Evolutionary conservation across 129 eudicot genomes (phyloP).

Genomic region (Centrapalus pauciflorus): DNA sequence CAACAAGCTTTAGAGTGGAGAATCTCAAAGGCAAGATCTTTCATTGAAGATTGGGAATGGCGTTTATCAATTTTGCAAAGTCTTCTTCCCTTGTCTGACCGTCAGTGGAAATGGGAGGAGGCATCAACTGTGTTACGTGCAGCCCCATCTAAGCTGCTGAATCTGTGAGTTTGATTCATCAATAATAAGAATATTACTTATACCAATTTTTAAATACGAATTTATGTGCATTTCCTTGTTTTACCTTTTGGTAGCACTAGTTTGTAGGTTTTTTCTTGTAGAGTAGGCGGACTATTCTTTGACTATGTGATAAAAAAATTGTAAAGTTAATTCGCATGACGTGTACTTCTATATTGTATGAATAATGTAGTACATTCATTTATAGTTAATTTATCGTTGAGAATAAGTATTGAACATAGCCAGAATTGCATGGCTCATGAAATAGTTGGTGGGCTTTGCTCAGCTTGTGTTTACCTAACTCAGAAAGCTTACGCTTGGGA

Average conservation of each 20-base stretch:
- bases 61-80: conserved; percentile 91
- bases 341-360: not conserved
- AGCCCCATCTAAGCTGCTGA: conserved; percentile 90
- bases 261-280: not conserved
- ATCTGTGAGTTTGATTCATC: conserved; percentile 62
- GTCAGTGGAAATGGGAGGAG: conserved; percentile 98
- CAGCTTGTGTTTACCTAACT: not conserved
- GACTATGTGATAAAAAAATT: too few relatives aligned
- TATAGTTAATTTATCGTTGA: not conserved
- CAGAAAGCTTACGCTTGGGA: not conserved
- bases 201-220: not conserved
- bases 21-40: conserved; percentile 66
- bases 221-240: not conserved
- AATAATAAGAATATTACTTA: not conserved
- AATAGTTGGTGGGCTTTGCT: not conserved
- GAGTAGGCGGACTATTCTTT: not conserved
- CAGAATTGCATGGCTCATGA: not conserved
- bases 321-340: not conserved
- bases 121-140: conserved; percentile 92
- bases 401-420: not conserved
- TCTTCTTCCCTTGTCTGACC: conserved; percentile 86
- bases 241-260: not conserved
- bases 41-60: conserved; percentile 99
- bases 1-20: conserved; percentile 89
- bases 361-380: not conserved